These are phyloP conservation scores for Castanopsis chinensis DNA, from an alignment of 306 rosid species.

Conservation along the genomic window DNA sequence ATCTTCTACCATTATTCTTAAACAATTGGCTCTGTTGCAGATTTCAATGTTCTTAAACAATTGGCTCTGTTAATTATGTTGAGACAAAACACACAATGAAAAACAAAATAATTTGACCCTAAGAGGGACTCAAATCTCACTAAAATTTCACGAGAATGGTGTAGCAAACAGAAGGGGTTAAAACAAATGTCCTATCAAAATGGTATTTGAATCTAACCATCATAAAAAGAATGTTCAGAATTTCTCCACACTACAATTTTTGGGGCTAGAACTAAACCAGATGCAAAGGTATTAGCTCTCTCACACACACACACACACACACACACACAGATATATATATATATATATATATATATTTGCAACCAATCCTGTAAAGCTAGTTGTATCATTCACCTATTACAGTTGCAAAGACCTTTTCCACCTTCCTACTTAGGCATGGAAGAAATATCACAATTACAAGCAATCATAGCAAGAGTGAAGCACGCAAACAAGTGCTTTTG, in stretches of 20 bases:
- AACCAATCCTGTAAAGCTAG: background rate
- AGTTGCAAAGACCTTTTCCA: background rate
- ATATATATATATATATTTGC: too few relatives aligned
- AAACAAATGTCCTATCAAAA: background rate
- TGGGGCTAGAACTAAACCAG: background rate
- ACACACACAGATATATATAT: too few relatives aligned
- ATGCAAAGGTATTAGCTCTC: background rate
- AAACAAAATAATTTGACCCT: background rate
- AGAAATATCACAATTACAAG: background rate
- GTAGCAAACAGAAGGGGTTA: too few relatives aligned
- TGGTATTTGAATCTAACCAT: too few relatives aligned
- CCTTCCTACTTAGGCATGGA: background rate
- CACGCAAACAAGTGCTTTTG: background rate
- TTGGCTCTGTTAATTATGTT: background rate
- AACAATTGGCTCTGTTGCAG: background rate
- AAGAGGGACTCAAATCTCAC: background rate
- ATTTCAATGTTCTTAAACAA: background rate
- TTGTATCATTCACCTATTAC: background rate
- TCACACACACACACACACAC: too few relatives aligned
- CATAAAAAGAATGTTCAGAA: too few relatives aligned
- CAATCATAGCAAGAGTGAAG: background rate
- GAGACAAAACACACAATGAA: constrained; percentile 9
- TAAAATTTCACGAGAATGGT: background rate
- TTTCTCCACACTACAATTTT: too few relatives aligned
- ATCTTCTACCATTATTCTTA: background rate